phyloP scores from a whole-genome alignment of 2,329 filamentous ascomycete genomes.

The Penicillium aurantiogriseum region DNA sequence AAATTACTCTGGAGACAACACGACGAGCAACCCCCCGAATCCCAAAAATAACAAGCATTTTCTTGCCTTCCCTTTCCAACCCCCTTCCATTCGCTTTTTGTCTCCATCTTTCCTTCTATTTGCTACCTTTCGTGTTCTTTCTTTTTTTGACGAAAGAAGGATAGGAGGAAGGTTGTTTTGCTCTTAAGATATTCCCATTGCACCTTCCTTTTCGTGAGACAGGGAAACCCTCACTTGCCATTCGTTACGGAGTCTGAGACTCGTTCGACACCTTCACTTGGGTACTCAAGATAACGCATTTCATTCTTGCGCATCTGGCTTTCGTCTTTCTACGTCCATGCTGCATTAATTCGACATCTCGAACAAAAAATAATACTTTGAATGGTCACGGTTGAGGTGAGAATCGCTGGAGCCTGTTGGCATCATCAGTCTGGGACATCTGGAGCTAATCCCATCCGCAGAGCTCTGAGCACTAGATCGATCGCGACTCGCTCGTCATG shows the following conservation, averaged over 20 bases:
- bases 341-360: conserved; percentile 15
- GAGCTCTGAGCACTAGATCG: conserved; percentile 15
- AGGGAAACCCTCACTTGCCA: conserved; percentile 9
- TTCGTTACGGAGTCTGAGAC: conserved; percentile 27
- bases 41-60: conserved; percentile 26
- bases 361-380: conserved; percentile 21
- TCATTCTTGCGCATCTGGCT: not conserved
- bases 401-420: not conserved
- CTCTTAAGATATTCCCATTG: conserved; percentile 10
- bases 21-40: conserved; percentile 12
- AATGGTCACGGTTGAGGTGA: conserved; percentile 35
- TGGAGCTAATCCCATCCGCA: not conserved
- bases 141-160: conserved; percentile 19
- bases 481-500: conserved; percentile 43
- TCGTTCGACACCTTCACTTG: conserved; percentile 12
- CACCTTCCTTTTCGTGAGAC: conserved; percentile 8
- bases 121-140: conserved; percentile 32
- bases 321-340: conserved; percentile 21
- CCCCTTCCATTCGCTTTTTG: conserved; percentile 26
- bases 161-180: conserved; percentile 12
- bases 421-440: not conserved
- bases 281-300: conserved; percentile 2
- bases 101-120: conserved; percentile 28
- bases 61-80: conserved; percentile 17
- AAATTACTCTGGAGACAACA: conserved; percentile 21